Percentiles rank a stretch among this genome's conserved stretches.
phyloP scores from a whole-genome alignment of 306 rosid genomes.

The Cyamopsis tetragonoloba region DNA sequence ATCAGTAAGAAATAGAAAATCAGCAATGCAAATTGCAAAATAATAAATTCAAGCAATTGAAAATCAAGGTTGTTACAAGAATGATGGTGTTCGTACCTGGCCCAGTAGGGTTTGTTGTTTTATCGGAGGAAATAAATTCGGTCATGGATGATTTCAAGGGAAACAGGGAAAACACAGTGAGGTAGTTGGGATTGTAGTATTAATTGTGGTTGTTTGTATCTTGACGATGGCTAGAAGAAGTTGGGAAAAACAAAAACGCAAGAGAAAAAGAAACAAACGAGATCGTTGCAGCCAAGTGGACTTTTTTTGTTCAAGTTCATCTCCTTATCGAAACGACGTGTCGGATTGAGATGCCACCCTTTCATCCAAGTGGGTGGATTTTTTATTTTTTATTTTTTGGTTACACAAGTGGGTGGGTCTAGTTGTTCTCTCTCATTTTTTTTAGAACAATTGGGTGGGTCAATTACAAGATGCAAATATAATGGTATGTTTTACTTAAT shows the following conservation, averaged over 20 bases:
- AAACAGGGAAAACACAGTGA: not conserved
- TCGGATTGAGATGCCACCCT: not conserved
- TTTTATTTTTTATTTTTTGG: too few relatives aligned
- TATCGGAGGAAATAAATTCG: not conserved
- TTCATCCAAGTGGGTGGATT: not conserved
- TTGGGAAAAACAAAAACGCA: not conserved
- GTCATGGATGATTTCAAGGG: slow-evolving; percentile 2
- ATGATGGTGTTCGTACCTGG: slow-evolving; percentile 3
- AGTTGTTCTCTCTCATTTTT: too few relatives aligned
- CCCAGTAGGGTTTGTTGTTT: not conserved
- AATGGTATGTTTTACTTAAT: too few relatives aligned
- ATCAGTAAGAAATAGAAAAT: not conserved
- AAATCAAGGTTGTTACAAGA: not conserved
- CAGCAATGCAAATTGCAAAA: not conserved
- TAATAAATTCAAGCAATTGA: not conserved
- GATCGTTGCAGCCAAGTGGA: not conserved
- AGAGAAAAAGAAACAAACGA: not conserved
- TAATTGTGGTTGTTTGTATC: not conserved
- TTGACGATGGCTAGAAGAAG: too few relatives aligned
- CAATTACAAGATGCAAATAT: too few relatives aligned
- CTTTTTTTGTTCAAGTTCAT: not conserved
- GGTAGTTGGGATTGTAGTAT: not conserved
- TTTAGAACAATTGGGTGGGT: too few relatives aligned
- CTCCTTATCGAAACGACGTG: not conserved
- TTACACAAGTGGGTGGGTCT: too few relatives aligned